Evolutionary conservation across 495 filamentous ascomycete species (phyloP).

Genomic region (Hypoxylon cercidicola): DNA sequence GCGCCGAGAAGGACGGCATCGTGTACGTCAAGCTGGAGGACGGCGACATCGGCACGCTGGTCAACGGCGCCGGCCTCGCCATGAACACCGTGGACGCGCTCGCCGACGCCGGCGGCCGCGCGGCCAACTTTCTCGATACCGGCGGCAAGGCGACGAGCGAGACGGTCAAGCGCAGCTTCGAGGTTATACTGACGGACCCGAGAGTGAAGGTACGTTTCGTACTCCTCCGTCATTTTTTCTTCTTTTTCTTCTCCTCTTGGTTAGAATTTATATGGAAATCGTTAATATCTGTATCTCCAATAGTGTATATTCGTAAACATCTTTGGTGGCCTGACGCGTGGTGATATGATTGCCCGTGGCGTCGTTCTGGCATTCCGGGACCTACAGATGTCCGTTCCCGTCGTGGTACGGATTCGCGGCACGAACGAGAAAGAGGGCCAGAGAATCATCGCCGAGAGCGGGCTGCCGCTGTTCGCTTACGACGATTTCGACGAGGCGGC

Average conservation of each 20-base stretch:
- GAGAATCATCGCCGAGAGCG: slow-evolving; percentile 80
- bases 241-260: not conserved
- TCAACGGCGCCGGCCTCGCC: slow-evolving; percentile 89
- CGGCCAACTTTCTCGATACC: slow-evolving; percentile 88
- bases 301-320: slow-evolving; percentile 83
- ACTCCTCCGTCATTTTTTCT: not conserved
- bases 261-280: no score
- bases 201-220: slow-evolving; percentile 67
- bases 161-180: slow-evolving; percentile 81
- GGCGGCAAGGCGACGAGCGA: slow-evolving; percentile 90
- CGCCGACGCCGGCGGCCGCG: slow-evolving; percentile 68
- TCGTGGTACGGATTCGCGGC: slow-evolving; percentile 85
- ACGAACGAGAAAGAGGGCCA: slow-evolving; percentile 83
- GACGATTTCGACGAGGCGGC: slow-evolving; percentile 86
- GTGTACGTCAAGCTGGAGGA: slow-evolving; percentile 69
- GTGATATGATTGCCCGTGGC: slow-evolving; percentile 89
- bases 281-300: not conserved
- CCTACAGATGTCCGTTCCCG: slow-evolving; percentile 73
- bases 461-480: slow-evolving; percentile 77
- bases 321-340: slow-evolving; percentile 86
- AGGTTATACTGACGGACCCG: slow-evolving; percentile 73
- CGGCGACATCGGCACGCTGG: slow-evolving; percentile 73
- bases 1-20: slow-evolving; percentile 77
- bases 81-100: slow-evolving; percentile 93
- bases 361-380: slow-evolving; percentile 82